A percentile compares a stretch with the other conserved stretches of the same genome.
phyloP scores from a whole-genome alignment of 805 yeast genomes.

The Candida lessepsii region DNA sequence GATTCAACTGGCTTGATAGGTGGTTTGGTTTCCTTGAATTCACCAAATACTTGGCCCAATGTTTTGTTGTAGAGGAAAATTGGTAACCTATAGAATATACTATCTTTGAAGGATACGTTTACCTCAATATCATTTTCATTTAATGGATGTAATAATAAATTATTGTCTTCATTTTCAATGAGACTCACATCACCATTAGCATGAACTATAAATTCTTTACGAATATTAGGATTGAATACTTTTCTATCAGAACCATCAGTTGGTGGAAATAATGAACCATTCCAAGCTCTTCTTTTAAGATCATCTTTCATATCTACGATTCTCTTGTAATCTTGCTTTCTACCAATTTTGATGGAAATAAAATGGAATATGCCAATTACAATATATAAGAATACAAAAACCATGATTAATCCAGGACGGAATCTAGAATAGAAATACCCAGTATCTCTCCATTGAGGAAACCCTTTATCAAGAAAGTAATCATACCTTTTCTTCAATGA shows the following conservation, averaged over 20 bases:
- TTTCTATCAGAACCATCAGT: constrained; percentile 50
- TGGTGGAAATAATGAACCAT: constrained; percentile 47
- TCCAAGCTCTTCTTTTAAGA: constrained; percentile 56
- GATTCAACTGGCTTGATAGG: constrained; percentile 4
- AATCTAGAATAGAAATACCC: constrained; percentile 64
- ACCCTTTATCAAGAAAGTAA: constrained; percentile 77
- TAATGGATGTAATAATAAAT: constrained; percentile 35
- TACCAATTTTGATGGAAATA: constrained; percentile 51
- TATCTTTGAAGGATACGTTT: constrained; percentile 50
- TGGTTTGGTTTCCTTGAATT: constrained; percentile 14
- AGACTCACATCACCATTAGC: constrained; percentile 57
- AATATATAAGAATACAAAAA: constrained; percentile 49
- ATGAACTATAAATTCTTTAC: constrained; percentile 54
- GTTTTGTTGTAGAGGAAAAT: constrained; percentile 43
- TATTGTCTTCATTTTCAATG: constrained; percentile 43
- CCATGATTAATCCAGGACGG: constrained; percentile 61
- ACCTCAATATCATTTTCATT: constrained; percentile 47
- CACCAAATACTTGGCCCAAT: constrained; percentile 34
- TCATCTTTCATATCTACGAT: constrained; percentile 51
- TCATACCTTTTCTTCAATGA: constrained; percentile 71
- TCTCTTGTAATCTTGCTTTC: constrained; percentile 56
- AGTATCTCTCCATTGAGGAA: constrained; percentile 76
- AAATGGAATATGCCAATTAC: constrained; percentile 59
- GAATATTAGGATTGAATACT: constrained; percentile 40
- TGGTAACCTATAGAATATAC: constrained; percentile 44